A percentile compares a stretch with the other conserved stretches of the same genome.
These are phyloP conservation scores for Erodium texanum DNA, from an alignment of 441 rosid genomes.

Conservation along the genomic window DNA sequence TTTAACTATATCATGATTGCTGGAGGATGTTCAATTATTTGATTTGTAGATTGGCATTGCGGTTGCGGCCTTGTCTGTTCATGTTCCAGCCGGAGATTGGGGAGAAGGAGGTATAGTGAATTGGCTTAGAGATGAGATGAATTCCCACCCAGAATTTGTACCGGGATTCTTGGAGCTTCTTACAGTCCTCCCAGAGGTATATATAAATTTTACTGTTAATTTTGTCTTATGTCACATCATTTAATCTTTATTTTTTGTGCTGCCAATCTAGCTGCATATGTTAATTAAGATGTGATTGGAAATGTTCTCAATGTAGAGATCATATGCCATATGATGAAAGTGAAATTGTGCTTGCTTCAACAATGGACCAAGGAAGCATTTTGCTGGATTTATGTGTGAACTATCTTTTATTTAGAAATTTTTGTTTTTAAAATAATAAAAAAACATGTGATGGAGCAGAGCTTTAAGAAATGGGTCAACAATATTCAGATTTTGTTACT, in stretches of 20 bases:
- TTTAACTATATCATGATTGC: not conserved
- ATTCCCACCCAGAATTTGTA: conserved; percentile 75
- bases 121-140: conserved; percentile 96
- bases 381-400: not conserved
- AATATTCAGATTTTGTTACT: no score
- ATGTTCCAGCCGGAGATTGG: conserved; percentile 92
- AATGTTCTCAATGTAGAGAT: not conserved
- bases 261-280: not conserved
- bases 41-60: conserved; percentile 84
- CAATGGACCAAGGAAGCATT: not conserved
- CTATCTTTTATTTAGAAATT: no score
- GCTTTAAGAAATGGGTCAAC: no score
- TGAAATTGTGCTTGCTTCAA: not conserved
- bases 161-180: conserved; percentile 97
- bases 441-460: no score
- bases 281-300: not conserved
- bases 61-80: conserved; percentile 95
- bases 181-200: conserved; percentile 95
- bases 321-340: not conserved
- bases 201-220: conserved; percentile 21
- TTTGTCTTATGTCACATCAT: conserved; percentile 35
- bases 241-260: not conserved
- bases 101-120: conserved; percentile 86
- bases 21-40: conserved; percentile 16
- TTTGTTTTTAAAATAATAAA: no score